A percentile compares a stretch with the other conserved stretches of the same genome.
These are phyloP conservation scores for Phoenix dactylifera DNA, from an alignment of 176 grass and related monocot species.

Conservation along the genomic window DNA sequence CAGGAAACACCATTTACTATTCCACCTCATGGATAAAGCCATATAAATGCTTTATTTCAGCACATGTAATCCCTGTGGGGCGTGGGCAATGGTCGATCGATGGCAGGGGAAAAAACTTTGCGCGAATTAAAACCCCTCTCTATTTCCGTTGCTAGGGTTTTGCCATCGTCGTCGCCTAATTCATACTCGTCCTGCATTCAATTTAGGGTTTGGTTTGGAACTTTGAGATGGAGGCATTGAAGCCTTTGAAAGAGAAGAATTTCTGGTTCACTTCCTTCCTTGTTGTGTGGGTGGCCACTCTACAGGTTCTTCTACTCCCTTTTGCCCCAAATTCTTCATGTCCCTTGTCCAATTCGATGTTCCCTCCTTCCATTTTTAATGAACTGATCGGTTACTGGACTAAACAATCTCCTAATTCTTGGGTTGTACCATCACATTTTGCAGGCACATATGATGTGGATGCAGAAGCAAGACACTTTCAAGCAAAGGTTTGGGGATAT, in stretches of 20 bases:
- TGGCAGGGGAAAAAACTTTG: no score
- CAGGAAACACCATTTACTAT: no score
- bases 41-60: no score
- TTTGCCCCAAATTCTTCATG: neutral
- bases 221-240: conserved; percentile 28
- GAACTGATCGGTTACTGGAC: neutral
- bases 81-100: no score
- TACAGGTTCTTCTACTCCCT: conserved; percentile 38
- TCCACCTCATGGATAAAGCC: no score
- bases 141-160: no score
- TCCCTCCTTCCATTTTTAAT: neutral
- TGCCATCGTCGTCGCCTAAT: no score
- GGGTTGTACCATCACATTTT: neutral
- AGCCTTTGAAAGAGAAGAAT: conserved; percentile 69
- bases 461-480: conserved; percentile 73
- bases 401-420: neutral
- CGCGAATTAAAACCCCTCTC: no score
- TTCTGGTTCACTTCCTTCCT: conserved; percentile 70
- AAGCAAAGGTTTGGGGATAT: conserved; percentile 61
- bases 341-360: no score
- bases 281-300: conserved; percentile 55
- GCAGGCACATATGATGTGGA: conserved; percentile 85
- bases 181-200: no score
- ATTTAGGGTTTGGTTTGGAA: no score
- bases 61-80: no score